These are phyloP conservation scores for Tephrocybe sp. DNA, from an alignment of 768 basidiomycete genomes.

Conservation along the genomic window DNA sequence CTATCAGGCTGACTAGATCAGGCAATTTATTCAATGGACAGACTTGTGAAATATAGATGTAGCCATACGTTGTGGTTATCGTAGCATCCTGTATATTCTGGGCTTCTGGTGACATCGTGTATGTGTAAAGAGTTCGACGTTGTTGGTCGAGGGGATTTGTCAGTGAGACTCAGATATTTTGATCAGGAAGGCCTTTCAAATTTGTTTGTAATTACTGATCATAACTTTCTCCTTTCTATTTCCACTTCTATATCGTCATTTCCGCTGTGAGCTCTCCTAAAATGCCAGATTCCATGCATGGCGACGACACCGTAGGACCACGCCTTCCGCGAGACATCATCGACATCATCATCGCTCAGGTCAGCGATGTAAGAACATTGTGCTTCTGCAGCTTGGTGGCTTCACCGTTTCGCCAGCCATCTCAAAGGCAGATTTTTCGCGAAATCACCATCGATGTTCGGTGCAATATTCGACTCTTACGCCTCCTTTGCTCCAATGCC, in stretches of 20 bases:
- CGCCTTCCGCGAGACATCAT: background rate
- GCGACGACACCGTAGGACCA: background rate
- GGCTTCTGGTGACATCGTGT: background rate
- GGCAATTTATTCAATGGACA: background rate
- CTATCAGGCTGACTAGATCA: constrained; percentile 67
- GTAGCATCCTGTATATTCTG: background rate
- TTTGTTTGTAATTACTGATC: too few species aligned
- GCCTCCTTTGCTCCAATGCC: background rate
- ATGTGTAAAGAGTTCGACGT: background rate
- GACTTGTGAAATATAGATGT: background rate
- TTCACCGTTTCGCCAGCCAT: background rate
- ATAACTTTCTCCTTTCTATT: too few species aligned
- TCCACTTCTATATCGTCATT: too few species aligned
- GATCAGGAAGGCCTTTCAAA: too few species aligned
- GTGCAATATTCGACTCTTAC: background rate
- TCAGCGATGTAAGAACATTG: background rate
- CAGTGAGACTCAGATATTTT: too few species aligned
- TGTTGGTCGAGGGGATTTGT: background rate
- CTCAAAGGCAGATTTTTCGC: background rate
- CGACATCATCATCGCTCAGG: background rate
- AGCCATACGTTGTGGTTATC: background rate
- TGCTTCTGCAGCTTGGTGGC: background rate
- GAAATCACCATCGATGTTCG: background rate
- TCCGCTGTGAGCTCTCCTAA: too few species aligned
- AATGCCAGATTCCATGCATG: too few species aligned